Percentiles rank a stretch among this genome's conserved stretches.
Evolutionary conservation across 805 yeast genomes (phyloP).

Genomic region (Phaffomyces opuntiae): DNA sequence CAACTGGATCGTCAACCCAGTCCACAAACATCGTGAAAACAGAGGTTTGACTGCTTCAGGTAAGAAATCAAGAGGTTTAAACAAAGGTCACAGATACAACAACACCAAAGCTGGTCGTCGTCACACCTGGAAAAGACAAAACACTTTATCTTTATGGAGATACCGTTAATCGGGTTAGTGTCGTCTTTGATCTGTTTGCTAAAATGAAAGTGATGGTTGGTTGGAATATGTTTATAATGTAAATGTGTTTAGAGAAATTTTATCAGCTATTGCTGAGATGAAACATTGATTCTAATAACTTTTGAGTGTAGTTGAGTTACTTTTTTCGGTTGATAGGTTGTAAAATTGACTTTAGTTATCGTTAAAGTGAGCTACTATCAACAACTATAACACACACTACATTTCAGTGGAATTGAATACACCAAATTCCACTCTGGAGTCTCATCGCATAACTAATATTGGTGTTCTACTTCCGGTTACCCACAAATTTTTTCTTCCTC

Average conservation of each 20-base stretch:
- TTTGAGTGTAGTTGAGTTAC: too few relatives aligned
- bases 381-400: too few relatives aligned
- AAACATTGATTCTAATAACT: background rate
- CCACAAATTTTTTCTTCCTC: background rate
- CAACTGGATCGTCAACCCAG: constrained; percentile 99
- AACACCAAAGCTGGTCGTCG: constrained; percentile 98
- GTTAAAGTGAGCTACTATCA: too few relatives aligned
- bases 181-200: constrained; percentile 3
- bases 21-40: constrained; percentile 99
- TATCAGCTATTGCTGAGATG: constrained; percentile 1
- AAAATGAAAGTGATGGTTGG: constrained; percentile 1
- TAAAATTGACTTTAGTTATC: too few relatives aligned
- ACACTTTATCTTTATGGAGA: constrained; percentile 98
- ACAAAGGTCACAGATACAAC: constrained; percentile 99
- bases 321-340: too few relatives aligned
- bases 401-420: too few relatives aligned
- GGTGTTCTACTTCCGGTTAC: background rate
- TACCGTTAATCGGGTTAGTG: constrained; percentile 40
- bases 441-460: background rate
- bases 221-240: background rate
- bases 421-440: too few relatives aligned
- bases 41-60: constrained; percentile 98
- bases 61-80: constrained; percentile 99
- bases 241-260: constrained; percentile 1
- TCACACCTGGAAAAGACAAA: constrained; percentile 99